These are phyloP conservation scores for Hyaloperonospora arabidopsidis DNA, from an alignment of 352 stramenopile genomes.

Conservation along the genomic window DNA sequence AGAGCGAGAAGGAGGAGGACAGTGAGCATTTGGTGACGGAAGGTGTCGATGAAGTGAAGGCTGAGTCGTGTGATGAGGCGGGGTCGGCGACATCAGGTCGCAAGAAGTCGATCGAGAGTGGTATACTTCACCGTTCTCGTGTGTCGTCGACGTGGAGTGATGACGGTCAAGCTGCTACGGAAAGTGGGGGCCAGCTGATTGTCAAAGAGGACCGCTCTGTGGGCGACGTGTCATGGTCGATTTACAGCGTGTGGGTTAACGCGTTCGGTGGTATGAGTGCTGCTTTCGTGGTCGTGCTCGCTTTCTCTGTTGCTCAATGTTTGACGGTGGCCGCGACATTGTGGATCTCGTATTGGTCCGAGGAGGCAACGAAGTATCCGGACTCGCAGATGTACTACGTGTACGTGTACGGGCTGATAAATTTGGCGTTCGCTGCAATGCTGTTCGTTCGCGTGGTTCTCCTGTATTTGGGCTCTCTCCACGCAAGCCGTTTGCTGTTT, in stretches of 20 bases:
- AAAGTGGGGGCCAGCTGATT: conserved; percentile 42
- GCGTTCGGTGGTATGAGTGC: conserved; percentile 52
- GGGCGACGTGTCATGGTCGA: conserved; percentile 57
- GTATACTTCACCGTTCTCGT: conserved; percentile 36
- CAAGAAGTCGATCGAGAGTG: conserved; percentile 21
- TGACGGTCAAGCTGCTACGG: conserved; percentile 28
- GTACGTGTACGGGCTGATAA: conserved; percentile 76
- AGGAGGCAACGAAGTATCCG: conserved; percentile 44
- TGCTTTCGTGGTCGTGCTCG: conserved; percentile 42
- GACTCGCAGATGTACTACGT: conserved; percentile 75
- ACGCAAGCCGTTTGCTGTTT: conserved; percentile 57
- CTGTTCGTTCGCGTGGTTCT: conserved; percentile 56
- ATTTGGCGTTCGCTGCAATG: conserved; percentile 43
- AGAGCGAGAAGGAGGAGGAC: conserved; percentile 51
- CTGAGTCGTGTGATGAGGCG: conserved; percentile 30
- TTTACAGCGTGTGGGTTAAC: conserved; percentile 59
- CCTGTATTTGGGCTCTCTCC: conserved; percentile 54
- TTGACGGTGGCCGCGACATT: conserved; percentile 52
- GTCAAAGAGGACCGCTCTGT: conserved; percentile 66
- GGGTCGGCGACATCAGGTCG: conserved; percentile 18
- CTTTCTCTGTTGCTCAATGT: conserved; percentile 43
- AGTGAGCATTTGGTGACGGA: conserved; percentile 23
- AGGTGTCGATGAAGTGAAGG: conserved; percentile 16
- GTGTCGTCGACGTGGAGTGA: conserved; percentile 51
- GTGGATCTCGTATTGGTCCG: conserved; percentile 93